Evolutionary conservation across 176 grass and related monocot species (phyloP), one percentile per base, ranked within the genome.

Genomic region (Oryza glumipatula): DNA sequence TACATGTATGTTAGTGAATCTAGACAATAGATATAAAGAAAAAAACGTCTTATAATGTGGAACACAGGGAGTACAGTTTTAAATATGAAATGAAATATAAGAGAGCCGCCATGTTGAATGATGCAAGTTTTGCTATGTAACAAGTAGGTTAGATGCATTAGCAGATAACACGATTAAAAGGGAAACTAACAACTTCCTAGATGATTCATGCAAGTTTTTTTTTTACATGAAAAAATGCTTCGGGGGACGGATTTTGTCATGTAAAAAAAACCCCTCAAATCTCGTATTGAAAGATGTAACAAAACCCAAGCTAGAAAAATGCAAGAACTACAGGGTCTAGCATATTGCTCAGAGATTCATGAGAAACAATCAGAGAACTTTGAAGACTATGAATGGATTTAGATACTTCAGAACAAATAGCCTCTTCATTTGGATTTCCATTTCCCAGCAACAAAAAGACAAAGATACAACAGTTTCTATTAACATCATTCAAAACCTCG

Each of bases 291-390:
- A 19, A 2, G 19, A 56, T 19, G 6, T 44, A 36, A 76, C 60
- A 44, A 17, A 0, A 33, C 7, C 32, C 39, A 46, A 73, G 39
- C 9, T 61, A 68, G 35, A 76, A 45, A 21, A 32, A 32, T 32
- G 15, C 41, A 67, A 49, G 9, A 44, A 10, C 43, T 44, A 44
- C 43, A 44, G 9, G 43, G 10, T 49, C 13, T 15, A 15, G 73
- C 12, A 38, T 74, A 21, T 49, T 33, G 44, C 36, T 78, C 4
- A 11, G 43, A 19, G 44, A 47, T 65, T 39, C 15, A 78, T 64
- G 30, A 74, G 70, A 88, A 79, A 35, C 72, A 76, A 87, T 84
- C 80, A 87, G 87, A 89, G 87, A 92, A 92, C 91, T 89, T 92
- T 89, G 87, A 84, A 89, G 87, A 80, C 84, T 70, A 80, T 87